Evolutionary conservation across 2,329 filamentous ascomycete species (phyloP).

Genomic region (Botrytis medusae): DNA sequence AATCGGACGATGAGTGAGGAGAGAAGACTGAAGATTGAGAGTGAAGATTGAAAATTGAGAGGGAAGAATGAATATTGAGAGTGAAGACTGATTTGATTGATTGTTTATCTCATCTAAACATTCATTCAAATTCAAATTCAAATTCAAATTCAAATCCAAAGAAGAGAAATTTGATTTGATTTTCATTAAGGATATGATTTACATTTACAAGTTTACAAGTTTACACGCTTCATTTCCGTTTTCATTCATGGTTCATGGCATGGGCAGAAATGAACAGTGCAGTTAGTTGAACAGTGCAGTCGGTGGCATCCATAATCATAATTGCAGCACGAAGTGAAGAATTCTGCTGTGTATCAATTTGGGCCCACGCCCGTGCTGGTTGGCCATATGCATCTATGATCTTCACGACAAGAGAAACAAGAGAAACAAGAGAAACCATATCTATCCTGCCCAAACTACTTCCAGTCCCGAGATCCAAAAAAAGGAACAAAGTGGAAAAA

Average conservation of each 20-base stretch:
- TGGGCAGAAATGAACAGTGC: not conserved
- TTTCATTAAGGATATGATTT: not conserved
- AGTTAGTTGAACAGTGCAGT: not conserved
- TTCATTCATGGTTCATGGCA: slow-evolving; percentile 7
- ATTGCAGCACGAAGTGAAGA: not conserved
- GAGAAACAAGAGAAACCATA: not conserved
- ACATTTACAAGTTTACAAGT: not conserved
- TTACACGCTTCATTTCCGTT: slow-evolving; percentile 1
- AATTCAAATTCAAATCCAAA: not conserved
- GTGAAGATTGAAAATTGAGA: not conserved
- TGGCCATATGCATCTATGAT: not conserved
- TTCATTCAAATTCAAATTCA: not conserved
- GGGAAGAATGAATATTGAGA: not conserved
- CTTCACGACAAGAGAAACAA: not conserved
- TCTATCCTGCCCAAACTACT: not conserved
- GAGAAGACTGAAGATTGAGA: not conserved
- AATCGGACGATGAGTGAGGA: not conserved
- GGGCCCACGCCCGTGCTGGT: not conserved
- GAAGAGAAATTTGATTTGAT: slow-evolving; percentile 1
- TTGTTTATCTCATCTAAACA: not conserved
- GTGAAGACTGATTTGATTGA: not conserved
- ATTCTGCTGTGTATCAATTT: not conserved
- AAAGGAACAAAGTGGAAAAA: not conserved
- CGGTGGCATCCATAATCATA: not conserved
- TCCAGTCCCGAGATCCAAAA: not conserved